Evolutionary conservation across 805 yeast genomes (phyloP).

Genomic region (Candida patagonica): DNA sequence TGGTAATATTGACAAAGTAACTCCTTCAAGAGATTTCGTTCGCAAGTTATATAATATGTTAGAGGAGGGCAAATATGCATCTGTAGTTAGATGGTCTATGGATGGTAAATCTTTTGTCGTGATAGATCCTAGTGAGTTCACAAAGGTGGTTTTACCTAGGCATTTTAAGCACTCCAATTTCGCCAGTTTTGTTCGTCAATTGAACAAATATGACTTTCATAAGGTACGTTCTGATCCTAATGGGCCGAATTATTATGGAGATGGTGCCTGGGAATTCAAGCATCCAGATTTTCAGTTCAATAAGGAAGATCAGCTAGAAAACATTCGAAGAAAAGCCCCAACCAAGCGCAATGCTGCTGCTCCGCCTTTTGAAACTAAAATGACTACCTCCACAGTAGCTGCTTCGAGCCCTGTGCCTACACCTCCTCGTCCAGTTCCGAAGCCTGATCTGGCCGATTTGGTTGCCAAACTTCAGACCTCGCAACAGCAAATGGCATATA

Average conservation of each 20-base stretch:
- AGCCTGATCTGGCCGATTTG: not conserved
- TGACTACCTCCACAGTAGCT: not conserved
- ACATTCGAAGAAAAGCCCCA: conserved; percentile 75
- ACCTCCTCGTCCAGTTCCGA: not conserved
- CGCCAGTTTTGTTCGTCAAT: conserved; percentile 88
- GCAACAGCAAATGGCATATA: conserved; percentile 8
- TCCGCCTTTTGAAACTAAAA: no score
- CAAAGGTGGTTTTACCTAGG: conserved; percentile 77
- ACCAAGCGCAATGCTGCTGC: no score
- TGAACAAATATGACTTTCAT: conserved; percentile 96
- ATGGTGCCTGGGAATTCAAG: conserved; percentile 82
- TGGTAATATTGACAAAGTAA: no score
- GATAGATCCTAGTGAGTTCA: conserved; percentile 80
- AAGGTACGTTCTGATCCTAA: conserved; percentile 51
- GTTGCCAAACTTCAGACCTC: conserved; percentile 4
- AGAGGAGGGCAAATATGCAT: conserved; percentile 65
- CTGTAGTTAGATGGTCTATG: conserved; percentile 78
- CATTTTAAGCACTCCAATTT: conserved; percentile 94
- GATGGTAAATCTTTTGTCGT: conserved; percentile 85
- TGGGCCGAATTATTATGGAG: conserved; percentile 12
- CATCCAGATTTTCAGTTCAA: conserved; percentile 80
- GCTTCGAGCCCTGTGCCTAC: not conserved
- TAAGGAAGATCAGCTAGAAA: conserved; percentile 71
- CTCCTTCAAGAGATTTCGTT: conserved; percentile 13
- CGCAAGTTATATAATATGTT: conserved; percentile 57